Percentiles rank a stretch among this genome's conserved stretches.
These are phyloP conservation scores for Ceratobasidium sp. DNA, from an alignment of 1,284 basidiomycete species.

Conservation along the genomic window DNA sequence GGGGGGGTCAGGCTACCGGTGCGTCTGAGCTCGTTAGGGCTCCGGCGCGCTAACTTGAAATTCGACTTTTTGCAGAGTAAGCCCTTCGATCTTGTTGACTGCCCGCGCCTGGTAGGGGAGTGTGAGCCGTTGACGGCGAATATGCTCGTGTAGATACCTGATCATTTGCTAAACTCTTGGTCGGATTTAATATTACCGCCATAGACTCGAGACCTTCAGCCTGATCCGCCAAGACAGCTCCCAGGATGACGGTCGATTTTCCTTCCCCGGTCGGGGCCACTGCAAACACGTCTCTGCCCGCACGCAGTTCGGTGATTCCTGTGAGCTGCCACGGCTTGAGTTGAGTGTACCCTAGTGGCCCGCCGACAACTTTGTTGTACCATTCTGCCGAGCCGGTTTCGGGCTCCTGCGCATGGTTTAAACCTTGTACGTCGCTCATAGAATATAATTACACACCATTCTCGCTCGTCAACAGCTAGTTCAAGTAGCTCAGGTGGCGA, in stretches of 20 bases:
- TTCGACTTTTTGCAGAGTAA: no score
- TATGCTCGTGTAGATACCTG: background rate
- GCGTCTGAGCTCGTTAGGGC: no score
- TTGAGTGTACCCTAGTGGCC: background rate
- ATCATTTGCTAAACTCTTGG: background rate
- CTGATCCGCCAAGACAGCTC: background rate
- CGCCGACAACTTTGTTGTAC: background rate
- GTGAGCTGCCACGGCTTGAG: background rate
- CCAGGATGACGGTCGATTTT: background rate
- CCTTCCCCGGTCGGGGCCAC: background rate
- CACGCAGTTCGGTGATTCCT: background rate
- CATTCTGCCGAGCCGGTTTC: background rate
- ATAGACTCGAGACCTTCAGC: background rate
- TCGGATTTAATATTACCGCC: background rate
- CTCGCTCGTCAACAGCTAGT: background rate
- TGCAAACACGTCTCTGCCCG: background rate
- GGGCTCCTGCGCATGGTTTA: background rate
- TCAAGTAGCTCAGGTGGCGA: background rate
- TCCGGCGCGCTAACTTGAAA: no score
- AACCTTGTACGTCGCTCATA: background rate
- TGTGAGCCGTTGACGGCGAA: no score
- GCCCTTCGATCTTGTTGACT: no score
- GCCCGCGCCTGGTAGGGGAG: no score
- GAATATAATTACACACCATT: background rate
- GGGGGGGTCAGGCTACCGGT: no score